These are phyloP conservation scores for Myrica gale DNA, from an alignment of 306 rosid genomes.

Conservation along the genomic window DNA sequence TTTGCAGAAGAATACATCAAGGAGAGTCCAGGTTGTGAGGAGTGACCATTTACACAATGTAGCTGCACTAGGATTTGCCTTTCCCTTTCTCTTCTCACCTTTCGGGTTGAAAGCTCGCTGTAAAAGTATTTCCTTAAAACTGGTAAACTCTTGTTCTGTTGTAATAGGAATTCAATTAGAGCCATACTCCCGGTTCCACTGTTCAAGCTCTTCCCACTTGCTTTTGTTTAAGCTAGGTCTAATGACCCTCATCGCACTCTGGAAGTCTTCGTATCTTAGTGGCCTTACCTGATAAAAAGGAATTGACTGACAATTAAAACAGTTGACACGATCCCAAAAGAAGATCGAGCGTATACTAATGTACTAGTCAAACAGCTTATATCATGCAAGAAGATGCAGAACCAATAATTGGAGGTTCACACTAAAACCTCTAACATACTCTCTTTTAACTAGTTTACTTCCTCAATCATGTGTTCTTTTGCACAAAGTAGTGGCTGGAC, in stretches of 20 bases:
- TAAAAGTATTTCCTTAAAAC: conserved; percentile 5
- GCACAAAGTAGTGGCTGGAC: too few relatives aligned
- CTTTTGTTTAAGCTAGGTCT: conserved; percentile 92
- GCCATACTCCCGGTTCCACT: conserved; percentile 88
- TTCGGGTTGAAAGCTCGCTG: conserved; percentile 36
- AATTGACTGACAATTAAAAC: conserved; percentile 6
- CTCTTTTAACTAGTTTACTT: too few relatives aligned
- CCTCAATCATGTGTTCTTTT: too few relatives aligned
- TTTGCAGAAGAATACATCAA: not conserved
- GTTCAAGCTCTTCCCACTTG: conserved; percentile 90
- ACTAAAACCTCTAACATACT: too few relatives aligned
- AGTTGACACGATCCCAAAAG: not conserved
- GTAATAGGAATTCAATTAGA: conserved; percentile 53
- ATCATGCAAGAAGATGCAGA: too few relatives aligned
- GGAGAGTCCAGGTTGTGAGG: not conserved
- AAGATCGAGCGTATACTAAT: not conserved
- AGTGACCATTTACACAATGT: conserved; percentile 7
- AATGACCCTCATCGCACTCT: conserved; percentile 70
- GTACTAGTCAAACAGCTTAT: too few relatives aligned
- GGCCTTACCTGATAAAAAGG: conserved; percentile 60
- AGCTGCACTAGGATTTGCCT: not conserved
- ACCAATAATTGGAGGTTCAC: not conserved
- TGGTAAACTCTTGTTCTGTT: conserved; percentile 8
- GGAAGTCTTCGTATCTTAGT: conserved; percentile 71
- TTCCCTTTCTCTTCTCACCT: not conserved